Conservation (phyloP, 805 yeast genomes). For the Candida arabinofermentans region DNA sequence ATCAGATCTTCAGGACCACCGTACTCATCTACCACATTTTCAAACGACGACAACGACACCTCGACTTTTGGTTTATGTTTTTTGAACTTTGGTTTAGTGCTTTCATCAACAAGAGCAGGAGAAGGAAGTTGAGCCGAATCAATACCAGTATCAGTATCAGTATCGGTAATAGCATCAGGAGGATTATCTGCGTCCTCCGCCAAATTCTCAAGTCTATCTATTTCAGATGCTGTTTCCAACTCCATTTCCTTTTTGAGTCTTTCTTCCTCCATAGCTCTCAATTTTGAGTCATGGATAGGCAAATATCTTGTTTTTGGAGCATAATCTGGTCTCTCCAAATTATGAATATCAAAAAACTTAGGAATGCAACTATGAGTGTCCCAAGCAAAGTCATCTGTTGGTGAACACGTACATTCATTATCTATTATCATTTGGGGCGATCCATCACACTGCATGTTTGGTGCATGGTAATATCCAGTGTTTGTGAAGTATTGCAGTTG, state of each 20-base stretch:
- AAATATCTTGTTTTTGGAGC: constrained; percentile 22
- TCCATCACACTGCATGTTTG: constrained; percentile 60
- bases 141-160: not conserved
- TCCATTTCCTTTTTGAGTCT: constrained; percentile 4
- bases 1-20: not conserved
- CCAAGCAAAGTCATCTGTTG: constrained; percentile 48
- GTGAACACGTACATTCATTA: constrained; percentile 49
- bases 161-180: no score
- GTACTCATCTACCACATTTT: not conserved
- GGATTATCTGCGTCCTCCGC: constrained; percentile 2
- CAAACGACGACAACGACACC: no score
- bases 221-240: constrained; percentile 2
- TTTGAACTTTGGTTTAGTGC: no score
- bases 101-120: no score
- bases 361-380: constrained; percentile 45
- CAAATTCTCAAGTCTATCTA: constrained; percentile 2
- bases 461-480: constrained; percentile 53
- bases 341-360: constrained; percentile 37
- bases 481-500: constrained; percentile 38
- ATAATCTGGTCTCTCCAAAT: constrained; percentile 25
- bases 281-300: constrained; percentile 24
- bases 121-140: not conserved
- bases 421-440: constrained; percentile 39
- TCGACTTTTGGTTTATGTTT: no score
- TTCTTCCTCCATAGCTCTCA: constrained; percentile 11